Base-by-base conservation (phyloP, 768 basidiomycete species). In the Tylopilus intermedius region DNA sequence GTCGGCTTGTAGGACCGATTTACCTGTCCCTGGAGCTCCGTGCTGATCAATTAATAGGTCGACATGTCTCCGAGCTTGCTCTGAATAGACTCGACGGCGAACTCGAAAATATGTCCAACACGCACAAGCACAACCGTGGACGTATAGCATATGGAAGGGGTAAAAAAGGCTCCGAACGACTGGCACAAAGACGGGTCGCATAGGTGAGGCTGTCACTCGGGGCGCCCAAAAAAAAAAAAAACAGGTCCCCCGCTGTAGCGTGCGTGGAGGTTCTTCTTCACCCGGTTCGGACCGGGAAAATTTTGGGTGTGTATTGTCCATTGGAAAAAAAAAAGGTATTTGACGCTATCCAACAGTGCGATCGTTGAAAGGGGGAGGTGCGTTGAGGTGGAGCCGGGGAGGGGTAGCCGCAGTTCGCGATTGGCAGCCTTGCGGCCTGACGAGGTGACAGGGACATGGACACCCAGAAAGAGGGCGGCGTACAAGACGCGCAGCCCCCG, bases 281-380 rank as follows among this genome's bases (percentile, higher is more conserved):
- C 18, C 18, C 18, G 18, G 18, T 18, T 18, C 52, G 55, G 63
- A 52, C 49, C 51, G 55, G 59, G 53, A 66, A 53, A 15, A 8
- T 2, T 54, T 45, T 44, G 35, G 33, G 54, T 39, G 49, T 50
- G 41, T 15, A 13, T 39, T 37, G 33, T 42, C 44, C 9, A 29
- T 40, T 43, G 35, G 46, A 26, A 32, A 38, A 54, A 48, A 26
- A 32, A 38, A 54, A 48, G 55, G 33, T 27, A n/a, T 5, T 55
- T 64, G 62, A 53, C 50, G 49, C 57, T 53, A 59, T 63, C 43
- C 24, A 24, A 30, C 22, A 13, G 22, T 44, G 40, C 45, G 57
- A 61, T 64, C 54, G 47, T 64, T 47, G 43, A 18, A 42, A 22
- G 27, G 26, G 39, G 45, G 18, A n/a, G 39, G 54, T 40, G 53